A percentile compares a stretch with the other conserved stretches of the same genome.
Conservation (phyloP, 108 stramenopile genomes). For the Cyclostephanos invisitatus region DNA sequence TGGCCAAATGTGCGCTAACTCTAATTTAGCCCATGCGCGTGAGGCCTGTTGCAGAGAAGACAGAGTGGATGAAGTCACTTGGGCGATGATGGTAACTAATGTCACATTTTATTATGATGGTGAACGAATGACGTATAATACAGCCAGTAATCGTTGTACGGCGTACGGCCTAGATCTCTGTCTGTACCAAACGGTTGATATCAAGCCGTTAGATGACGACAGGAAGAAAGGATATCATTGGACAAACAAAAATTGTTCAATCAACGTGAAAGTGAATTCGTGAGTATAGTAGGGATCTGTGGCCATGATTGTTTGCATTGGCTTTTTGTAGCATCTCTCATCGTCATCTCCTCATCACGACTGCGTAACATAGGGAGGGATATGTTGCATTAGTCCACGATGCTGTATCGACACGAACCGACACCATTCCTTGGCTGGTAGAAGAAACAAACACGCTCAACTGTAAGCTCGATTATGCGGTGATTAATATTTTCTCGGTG, state of each 20-base stretch:
- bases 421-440: slow-evolving; percentile 41
- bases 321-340: slow-evolving; percentile 5
- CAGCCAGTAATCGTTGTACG: slow-evolving; percentile 47
- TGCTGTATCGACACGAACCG: slow-evolving; percentile 8
- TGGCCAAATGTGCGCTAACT: slow-evolving; percentile 49
- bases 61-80: slow-evolving; percentile 25
- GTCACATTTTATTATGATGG: slow-evolving; percentile 40
- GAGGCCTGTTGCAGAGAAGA: slow-evolving; percentile 45
- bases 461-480: slow-evolving; percentile 10
- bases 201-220: slow-evolving; percentile 8
- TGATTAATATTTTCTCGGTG: not conserved
- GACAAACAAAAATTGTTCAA: slow-evolving; percentile 38
- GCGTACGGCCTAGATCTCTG: slow-evolving; percentile 28
- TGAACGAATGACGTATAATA: slow-evolving; percentile 51
- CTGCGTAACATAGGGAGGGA: slow-evolving; percentile 38
- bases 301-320: not conserved
- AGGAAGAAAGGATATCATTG: slow-evolving; percentile 39
- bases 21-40: slow-evolving; percentile 26
- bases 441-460: slow-evolving; percentile 40
- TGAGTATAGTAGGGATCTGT: slow-evolving; percentile 13
- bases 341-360: slow-evolving; percentile 8
- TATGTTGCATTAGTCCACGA: slow-evolving; percentile 59
- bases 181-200: slow-evolving; percentile 13
- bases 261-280: slow-evolving; percentile 42
- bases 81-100: slow-evolving; percentile 24